Conservation (phyloP, 1,284 basidiomycete species). For the Pyrrhoderma lamaoense region DNA sequence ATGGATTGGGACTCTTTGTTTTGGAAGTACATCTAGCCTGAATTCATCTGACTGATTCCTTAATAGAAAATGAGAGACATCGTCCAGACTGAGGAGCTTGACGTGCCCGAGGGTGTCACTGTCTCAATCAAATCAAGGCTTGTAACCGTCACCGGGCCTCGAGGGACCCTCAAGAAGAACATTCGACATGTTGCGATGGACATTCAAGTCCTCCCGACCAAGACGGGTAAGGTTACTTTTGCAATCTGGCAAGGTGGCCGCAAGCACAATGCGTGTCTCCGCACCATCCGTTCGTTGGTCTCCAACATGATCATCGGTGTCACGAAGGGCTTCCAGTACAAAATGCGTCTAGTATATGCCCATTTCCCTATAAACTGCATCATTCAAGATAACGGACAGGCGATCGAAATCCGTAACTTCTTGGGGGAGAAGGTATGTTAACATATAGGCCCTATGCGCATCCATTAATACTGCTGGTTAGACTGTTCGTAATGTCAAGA, state of each 20-base stretch:
- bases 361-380: slow-evolving; percentile 99
- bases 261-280: slow-evolving; percentile 97
- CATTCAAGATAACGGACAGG: slow-evolving; percentile 73
- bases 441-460: no score
- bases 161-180: slow-evolving; percentile 86
- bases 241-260: slow-evolving; percentile 97
- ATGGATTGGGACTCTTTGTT: no score
- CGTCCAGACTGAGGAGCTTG: slow-evolving; percentile 90
- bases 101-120: slow-evolving; percentile 80
- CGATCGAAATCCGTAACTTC: slow-evolving; percentile 98
- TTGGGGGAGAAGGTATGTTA: slow-evolving; percentile 81
- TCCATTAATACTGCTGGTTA: slow-evolving; percentile 26
- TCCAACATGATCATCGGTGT: slow-evolving; percentile 98
- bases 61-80: slow-evolving; percentile 76
- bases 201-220: slow-evolving; percentile 74
- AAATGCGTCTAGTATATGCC: slow-evolving; percentile 98
- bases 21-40: no score
- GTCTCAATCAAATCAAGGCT: slow-evolving; percentile 83
- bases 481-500: slow-evolving; percentile 88
- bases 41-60: no score
- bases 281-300: slow-evolving; percentile 92
- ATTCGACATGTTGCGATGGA: slow-evolving; percentile 97
- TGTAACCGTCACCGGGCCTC: slow-evolving; percentile 84
- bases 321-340: slow-evolving; percentile 98
- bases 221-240: slow-evolving; percentile 77